Base-by-base conservation (phyloP, 805 yeast genomes). In the Torulaspora indica region DNA sequence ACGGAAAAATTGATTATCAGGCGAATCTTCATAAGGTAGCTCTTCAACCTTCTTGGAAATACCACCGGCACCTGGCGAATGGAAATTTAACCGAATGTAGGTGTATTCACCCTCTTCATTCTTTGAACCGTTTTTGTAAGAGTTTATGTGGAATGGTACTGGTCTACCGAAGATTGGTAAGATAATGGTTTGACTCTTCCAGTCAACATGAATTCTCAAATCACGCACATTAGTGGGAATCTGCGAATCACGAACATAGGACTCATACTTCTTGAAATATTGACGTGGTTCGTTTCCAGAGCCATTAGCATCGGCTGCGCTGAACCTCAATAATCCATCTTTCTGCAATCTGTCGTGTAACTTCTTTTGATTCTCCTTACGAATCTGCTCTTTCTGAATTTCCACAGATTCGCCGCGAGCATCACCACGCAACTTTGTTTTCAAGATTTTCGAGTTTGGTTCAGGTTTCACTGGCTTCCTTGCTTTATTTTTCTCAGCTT, bases 81-180 rank as follows among this genome's bases (percentile, higher is more conserved):
- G 81, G 74, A 91, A 88, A 64, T 91, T 91, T 60, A 91, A 74
- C 66, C 98, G 80, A 58, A 91, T 64, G 60, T 86, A 90, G 1
- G 96, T 89, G 64, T 78, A 89, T 54, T 90, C 97, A 42, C 97
- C 98, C 71, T 93, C 98, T 60, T 93, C 98, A 52, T 83, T 87
- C 60, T 89, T 90, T 8, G 95, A 85, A 39, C 96, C 98, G 61
- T 87, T 90, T 60, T 90, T 91, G 70, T 85, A 90, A 3, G 97
- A 74, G 64, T 88, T 88, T 60, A 91, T 89, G 64, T 91, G 98
- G 74, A 93, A 91, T 18, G 98, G 98, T 41, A 93, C 98, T 1
- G 98, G 97, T 58, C 98, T 77, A 51, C 98, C 98, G 58, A 83
- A 78, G 46, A 91, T 84, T 40, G 98, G 98, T 47, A 91, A 70